Evolutionary conservation across 305 asterid genomes (phyloP).

Genomic region (Petunia hybrid): DNA sequence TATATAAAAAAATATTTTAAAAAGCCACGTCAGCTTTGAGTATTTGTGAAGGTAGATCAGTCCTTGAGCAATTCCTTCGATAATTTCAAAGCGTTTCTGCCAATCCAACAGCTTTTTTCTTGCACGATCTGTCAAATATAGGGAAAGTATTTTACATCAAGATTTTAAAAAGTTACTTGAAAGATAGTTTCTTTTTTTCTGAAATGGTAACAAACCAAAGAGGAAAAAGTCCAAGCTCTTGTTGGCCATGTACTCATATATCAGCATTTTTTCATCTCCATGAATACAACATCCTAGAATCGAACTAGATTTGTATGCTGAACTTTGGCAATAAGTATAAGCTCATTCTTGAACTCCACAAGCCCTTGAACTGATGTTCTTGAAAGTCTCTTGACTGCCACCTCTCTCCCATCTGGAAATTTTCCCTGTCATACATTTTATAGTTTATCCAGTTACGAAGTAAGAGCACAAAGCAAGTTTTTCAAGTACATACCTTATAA

Average conservation of each 20-base stretch:
- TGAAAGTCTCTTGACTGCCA: slow-evolving; percentile 41
- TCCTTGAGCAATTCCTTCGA: too few species aligned
- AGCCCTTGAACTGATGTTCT: slow-evolving; percentile 38
- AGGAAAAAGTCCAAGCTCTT: too few species aligned
- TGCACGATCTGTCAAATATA: slow-evolving; percentile 29
- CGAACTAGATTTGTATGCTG: slow-evolving; percentile 45
- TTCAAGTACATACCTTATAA: slow-evolving; percentile 32
- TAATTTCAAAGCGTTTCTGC: too few species aligned
- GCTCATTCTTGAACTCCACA: slow-evolving; percentile 39
- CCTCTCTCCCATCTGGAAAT: slow-evolving; percentile 33
- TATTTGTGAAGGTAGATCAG: too few species aligned
- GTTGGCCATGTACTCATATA: slow-evolving; percentile 36
- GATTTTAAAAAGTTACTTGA: too few species aligned
- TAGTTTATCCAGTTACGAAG: background rate
- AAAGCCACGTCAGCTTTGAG: slow-evolving; percentile 27
- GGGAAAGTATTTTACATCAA: background rate
- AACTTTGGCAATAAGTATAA: slow-evolving; percentile 34
- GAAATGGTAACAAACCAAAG: too few species aligned
- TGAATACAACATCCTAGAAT: slow-evolving; percentile 39
- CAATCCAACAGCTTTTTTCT: slow-evolving; percentile 27
- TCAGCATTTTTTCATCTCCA: slow-evolving; percentile 38
- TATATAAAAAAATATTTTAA: too few species aligned
- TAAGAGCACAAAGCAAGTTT: background rate
- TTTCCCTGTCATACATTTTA: slow-evolving; percentile 25
- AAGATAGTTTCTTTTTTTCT: too few species aligned